A percentile compares a stretch with the other conserved stretches of the same genome.
These are phyloP conservation scores for Cladosporium sp. DNA, from an alignment of 2,329 filamentous ascomycete species.

Conservation along the genomic window DNA sequence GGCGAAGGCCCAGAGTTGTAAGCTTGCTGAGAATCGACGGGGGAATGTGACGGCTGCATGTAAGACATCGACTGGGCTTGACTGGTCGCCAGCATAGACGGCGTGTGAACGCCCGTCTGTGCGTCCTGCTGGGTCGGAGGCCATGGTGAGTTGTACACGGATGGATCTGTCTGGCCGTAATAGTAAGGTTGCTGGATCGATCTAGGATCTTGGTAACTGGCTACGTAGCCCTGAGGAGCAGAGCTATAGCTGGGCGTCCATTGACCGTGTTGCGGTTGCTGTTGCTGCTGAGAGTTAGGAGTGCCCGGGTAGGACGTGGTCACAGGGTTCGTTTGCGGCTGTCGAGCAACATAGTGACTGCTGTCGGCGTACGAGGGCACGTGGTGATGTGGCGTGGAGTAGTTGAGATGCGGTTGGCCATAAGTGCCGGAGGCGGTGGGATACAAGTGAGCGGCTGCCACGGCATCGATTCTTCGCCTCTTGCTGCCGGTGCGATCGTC, in stretches of 20 bases:
- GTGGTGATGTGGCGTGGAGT: conserved; percentile 1
- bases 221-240: background rate
- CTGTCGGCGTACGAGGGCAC: conserved; percentile 4
- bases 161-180: conserved; percentile 23
- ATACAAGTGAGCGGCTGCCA: conserved; percentile 1
- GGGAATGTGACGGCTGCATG: conserved; percentile 2
- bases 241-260: background rate
- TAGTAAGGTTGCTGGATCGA: conserved; percentile 25
- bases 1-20: background rate
- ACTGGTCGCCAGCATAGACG: background rate
- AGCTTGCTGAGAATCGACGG: background rate
- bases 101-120: background rate
- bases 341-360: conserved; percentile 4
- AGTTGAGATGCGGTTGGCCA: background rate
- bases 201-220: conserved; percentile 3
- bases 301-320: conserved; percentile 1
- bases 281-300: background rate
- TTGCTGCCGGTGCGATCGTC: conserved; percentile 7
- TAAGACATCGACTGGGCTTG: background rate
- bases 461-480: conserved; percentile 9
- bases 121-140: conserved; percentile 13
- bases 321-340: background rate
- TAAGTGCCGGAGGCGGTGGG: background rate
- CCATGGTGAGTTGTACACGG: conserved; percentile 24
- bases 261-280: background rate